Percentiles rank a stretch among this genome's conserved stretches.
Conservation (phyloP, 2,329 filamentous ascomycete genomes). For the Hymenoscyphus infarciens region DNA sequence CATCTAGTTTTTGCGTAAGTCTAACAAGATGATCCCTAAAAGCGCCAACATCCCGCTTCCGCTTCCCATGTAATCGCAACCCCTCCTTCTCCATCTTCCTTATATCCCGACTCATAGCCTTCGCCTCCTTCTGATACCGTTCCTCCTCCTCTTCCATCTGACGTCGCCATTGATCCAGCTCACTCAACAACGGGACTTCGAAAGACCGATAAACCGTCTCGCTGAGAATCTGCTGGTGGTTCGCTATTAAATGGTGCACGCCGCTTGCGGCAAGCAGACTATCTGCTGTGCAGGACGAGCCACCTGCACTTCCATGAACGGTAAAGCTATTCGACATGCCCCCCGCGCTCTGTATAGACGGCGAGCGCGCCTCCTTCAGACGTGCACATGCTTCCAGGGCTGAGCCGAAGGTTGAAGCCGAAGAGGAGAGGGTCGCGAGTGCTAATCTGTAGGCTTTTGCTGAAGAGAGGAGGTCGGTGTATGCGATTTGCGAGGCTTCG, state of each 20-base stretch:
- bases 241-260: slow-evolving; percentile 64
- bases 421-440: slow-evolving; percentile 56
- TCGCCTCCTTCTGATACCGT: slow-evolving; percentile 53
- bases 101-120: slow-evolving; percentile 56
- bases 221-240: slow-evolving; percentile 66
- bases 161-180: slow-evolving; percentile 61
- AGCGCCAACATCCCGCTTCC: slow-evolving; percentile 56
- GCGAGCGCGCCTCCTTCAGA: slow-evolving; percentile 62
- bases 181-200: slow-evolving; percentile 66
- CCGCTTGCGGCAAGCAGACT: slow-evolving; percentile 59
- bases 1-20: slow-evolving; percentile 59
- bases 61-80: slow-evolving; percentile 55
- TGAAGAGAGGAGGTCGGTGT: slow-evolving; percentile 57
- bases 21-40: slow-evolving; percentile 62
- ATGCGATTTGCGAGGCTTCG: slow-evolving; percentile 58
- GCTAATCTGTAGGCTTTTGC: slow-evolving; percentile 63
- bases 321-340: slow-evolving; percentile 43
- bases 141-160: slow-evolving; percentile 64
- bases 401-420: slow-evolving; percentile 60
- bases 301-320: slow-evolving; percentile 39
- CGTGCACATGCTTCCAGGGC: slow-evolving; percentile 66
- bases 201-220: slow-evolving; percentile 67
- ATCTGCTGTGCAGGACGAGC: slow-evolving; percentile 55
- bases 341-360: slow-evolving; percentile 43
- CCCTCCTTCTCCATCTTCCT: slow-evolving; percentile 63